Evolutionary conservation across 2,329 filamentous ascomycete genomes (phyloP).

Genomic region (Claviceps arundinis): DNA sequence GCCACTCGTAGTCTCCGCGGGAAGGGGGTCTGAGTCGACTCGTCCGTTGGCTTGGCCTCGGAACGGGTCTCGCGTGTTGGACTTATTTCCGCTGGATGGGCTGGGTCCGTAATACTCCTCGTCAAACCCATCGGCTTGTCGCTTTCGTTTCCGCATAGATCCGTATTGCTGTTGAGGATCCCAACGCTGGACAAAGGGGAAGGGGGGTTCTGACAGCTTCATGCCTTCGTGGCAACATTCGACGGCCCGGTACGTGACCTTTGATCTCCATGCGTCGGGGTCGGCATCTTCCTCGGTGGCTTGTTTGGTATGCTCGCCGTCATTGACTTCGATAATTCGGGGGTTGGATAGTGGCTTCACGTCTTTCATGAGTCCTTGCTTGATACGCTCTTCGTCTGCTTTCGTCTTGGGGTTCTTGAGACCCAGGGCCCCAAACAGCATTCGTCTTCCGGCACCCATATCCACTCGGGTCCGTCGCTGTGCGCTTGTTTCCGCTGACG

Average conservation of each 20-base stretch:
- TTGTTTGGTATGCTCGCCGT: constrained; percentile 6
- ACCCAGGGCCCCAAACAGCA: constrained; percentile 62
- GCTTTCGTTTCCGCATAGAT: constrained; percentile 36
- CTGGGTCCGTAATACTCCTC: constrained; percentile 17
- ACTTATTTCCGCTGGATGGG: constrained; percentile 9
- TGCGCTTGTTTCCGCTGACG: background rate
- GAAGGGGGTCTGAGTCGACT: background rate
- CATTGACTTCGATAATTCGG: constrained; percentile 14
- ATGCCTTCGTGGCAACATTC: constrained; percentile 68
- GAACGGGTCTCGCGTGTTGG: constrained; percentile 5
- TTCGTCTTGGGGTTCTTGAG: constrained; percentile 55
- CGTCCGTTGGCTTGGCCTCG: background rate
- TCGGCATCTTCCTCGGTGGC: constrained; percentile 22
- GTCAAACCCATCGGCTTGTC: constrained; percentile 22
- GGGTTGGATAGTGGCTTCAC: constrained; percentile 27
- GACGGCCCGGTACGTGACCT: constrained; percentile 63
- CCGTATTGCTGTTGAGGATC: constrained; percentile 53
- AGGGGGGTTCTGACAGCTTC: constrained; percentile 63
- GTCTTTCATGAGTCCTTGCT: constrained; percentile 44
- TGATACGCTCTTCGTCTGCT: constrained; percentile 51
- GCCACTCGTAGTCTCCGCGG: background rate
- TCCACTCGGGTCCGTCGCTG: constrained; percentile 17
- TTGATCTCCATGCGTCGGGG: constrained; percentile 57
- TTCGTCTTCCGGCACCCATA: constrained; percentile 48
- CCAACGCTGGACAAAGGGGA: constrained; percentile 85